A percentile compares a stretch with the other conserved stretches of the same genome.
Conservation (phyloP, 108 stramenopile genomes). For the Chaetoceros muelleri region DNA sequence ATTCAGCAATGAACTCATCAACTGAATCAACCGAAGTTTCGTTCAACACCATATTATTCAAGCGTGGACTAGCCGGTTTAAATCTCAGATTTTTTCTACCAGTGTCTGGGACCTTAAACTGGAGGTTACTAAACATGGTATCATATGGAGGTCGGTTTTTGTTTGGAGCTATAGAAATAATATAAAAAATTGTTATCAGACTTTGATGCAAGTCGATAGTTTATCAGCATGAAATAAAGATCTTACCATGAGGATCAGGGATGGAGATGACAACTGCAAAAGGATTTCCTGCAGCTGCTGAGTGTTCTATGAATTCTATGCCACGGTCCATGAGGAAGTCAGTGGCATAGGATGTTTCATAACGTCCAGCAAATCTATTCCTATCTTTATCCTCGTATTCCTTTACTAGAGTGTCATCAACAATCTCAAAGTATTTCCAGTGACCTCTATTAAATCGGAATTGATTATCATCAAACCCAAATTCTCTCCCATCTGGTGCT, state of each 20-base stretch:
- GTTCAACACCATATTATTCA: background rate
- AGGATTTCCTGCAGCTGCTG: background rate
- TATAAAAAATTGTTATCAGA: background rate
- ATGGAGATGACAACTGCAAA: background rate
- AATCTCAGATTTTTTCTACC: background rate
- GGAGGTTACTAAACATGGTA: background rate
- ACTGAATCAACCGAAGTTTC: background rate
- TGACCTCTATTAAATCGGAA: background rate
- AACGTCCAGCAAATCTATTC: background rate
- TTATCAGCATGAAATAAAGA: background rate
- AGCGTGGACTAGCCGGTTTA: background rate
- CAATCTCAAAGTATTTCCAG: background rate
- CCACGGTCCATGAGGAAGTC: background rate
- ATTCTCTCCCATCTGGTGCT: too few relatives aligned
- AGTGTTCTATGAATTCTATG: background rate
- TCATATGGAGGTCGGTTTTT: background rate
- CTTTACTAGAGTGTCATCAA: background rate
- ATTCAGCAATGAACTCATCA: background rate
- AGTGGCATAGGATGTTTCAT: background rate
- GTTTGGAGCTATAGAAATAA: background rate
- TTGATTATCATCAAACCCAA: background rate
- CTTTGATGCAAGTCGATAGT: background rate
- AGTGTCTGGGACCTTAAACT: background rate
- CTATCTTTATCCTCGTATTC: background rate
- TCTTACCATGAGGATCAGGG: background rate